phyloP scores from a whole-genome alignment of 768 basidiomycete species.

The Galerina sulciceps region DNA sequence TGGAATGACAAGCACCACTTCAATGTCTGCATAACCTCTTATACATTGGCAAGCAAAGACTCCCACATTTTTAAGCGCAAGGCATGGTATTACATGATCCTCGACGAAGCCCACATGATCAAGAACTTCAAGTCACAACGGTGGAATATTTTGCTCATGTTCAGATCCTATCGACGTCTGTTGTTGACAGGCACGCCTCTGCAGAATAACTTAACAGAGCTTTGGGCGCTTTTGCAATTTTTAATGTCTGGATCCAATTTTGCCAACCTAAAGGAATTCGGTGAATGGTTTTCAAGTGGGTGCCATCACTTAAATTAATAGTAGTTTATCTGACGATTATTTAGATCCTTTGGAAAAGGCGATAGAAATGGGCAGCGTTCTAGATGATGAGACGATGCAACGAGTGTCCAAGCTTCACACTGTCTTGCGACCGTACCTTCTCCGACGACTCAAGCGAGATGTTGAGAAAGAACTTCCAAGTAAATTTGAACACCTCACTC shows the following conservation, averaged over 20 bases:
- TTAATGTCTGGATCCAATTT: conserved; percentile 89
- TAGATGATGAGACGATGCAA: conserved; percentile 84
- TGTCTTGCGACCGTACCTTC: conserved; percentile 93
- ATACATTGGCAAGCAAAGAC: conserved; percentile 90
- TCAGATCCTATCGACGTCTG: conserved; percentile 83
- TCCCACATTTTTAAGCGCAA: conserved; percentile 92
- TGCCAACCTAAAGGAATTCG: conserved; percentile 91
- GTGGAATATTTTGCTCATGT: conserved; percentile 91
- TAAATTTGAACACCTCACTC: conserved; percentile 89
- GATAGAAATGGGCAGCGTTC: conserved; percentile 77
- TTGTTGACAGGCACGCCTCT: conserved; percentile 95
- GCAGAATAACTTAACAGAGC: conserved; percentile 94
- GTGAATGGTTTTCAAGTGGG: conserved; percentile 96
- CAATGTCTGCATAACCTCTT: conserved; percentile 95
- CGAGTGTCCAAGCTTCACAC: conserved; percentile 89
- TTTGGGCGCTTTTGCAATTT: conserved; percentile 96
- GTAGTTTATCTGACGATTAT: conserved; percentile 1
- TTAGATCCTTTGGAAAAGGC: conserved; percentile 93
- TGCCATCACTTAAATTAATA: conserved; percentile 9
- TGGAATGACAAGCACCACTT: conserved; percentile 91
- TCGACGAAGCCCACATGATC: conserved; percentile 98
- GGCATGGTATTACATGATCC: conserved; percentile 94
- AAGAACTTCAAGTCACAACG: conserved; percentile 95
- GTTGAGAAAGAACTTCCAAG: conserved; percentile 95
- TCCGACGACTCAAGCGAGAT: conserved; percentile 96